Conservation (phyloP, 306 rosid genomes). For the Fagus crenata region DNA sequence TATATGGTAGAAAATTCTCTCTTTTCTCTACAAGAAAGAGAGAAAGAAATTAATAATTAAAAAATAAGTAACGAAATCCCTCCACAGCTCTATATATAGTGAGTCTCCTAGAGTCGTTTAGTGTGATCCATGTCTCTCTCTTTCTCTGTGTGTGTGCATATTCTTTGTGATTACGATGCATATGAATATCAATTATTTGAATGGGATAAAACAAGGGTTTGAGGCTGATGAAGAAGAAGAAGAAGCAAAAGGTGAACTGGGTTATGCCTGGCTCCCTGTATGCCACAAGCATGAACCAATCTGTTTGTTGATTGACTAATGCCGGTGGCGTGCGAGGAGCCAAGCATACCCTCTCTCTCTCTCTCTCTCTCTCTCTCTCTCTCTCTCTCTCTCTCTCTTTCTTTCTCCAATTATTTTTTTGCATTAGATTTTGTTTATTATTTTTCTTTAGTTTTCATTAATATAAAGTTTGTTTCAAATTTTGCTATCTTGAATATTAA, state of each 20-base stretch:
- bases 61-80: too few species aligned
- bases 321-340: constrained; percentile 45
- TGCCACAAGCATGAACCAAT: constrained; percentile 41
- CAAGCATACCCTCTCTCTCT: constrained; percentile 31
- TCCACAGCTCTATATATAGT: too few species aligned
- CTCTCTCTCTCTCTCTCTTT: neutral
- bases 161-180: neutral
- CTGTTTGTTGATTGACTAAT: constrained; percentile 20
- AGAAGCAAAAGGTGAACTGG: neutral
- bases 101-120: neutral
- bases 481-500: neutral
- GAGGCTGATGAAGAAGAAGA: neutral
- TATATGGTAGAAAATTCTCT: too few species aligned
- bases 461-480: neutral
- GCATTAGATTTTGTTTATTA: neutral
- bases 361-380: neutral
- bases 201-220: neutral
- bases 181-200: neutral
- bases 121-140: neutral
- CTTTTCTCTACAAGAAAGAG: too few species aligned
- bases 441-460: neutral
- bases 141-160: neutral
- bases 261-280: constrained; percentile 51
- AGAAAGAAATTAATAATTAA: too few species aligned
- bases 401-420: neutral